Conservation (phyloP, 441 rosid species). For the Pelargonium citronellum region DNA sequence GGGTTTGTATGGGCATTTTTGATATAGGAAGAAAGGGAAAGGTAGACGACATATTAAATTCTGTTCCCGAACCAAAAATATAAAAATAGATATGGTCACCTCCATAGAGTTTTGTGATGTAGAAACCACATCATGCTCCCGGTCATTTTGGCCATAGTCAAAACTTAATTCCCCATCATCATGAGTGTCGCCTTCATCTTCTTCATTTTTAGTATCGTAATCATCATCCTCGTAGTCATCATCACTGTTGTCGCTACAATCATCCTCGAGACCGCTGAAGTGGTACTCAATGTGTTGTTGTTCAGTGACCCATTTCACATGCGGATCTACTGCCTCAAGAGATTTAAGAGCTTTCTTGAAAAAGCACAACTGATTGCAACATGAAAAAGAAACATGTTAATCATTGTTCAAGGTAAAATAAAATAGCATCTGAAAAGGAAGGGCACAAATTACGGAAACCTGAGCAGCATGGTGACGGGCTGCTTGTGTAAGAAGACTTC, state of each 20-base stretch:
- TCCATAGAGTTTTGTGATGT: slow-evolving; percentile 46
- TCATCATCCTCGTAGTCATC: slow-evolving; percentile 36
- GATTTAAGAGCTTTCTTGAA: slow-evolving; percentile 58
- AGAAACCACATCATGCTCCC: slow-evolving; percentile 39
- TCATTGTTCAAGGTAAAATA: background rate
- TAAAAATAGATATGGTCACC: slow-evolving; percentile 33
- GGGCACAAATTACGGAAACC: slow-evolving; percentile 32
- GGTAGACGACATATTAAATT: background rate
- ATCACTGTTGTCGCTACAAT: slow-evolving; percentile 32
- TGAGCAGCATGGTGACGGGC: slow-evolving; percentile 81
- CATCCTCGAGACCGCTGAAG: slow-evolving; percentile 62
- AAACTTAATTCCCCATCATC: slow-evolving; percentile 84
- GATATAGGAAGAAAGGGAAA: background rate
- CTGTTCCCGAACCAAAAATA: background rate
- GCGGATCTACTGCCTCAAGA: slow-evolving; percentile 63
- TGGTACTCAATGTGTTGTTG: slow-evolving; percentile 61
- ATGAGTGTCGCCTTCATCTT: slow-evolving; percentile 24
- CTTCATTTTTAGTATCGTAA: slow-evolving; percentile 21
- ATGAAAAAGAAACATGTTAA: background rate
- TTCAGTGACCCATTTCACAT: slow-evolving; percentile 44
- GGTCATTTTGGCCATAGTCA: slow-evolving; percentile 52
- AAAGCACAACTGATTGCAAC: slow-evolving; percentile 41
- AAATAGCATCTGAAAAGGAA: background rate
- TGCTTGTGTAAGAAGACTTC: slow-evolving; percentile 76
- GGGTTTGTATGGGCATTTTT: background rate